phyloP scores from a whole-genome alignment of 2,329 filamentous ascomycete genomes.

The Alternaria hordeiaustralica region DNA sequence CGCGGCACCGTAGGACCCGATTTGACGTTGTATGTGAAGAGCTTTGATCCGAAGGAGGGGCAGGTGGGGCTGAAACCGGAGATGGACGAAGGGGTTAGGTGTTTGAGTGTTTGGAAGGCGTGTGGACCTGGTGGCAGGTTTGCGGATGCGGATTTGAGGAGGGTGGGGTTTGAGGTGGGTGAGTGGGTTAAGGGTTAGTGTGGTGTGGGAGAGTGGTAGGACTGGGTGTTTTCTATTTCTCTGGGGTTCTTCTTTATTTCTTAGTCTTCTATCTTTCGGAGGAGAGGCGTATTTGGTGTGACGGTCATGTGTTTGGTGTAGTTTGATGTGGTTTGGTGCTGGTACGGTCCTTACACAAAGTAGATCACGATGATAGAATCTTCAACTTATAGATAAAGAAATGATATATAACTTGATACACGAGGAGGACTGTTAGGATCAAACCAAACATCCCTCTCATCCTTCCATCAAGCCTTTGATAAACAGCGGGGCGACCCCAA shows the following conservation, averaged over 20 bases:
- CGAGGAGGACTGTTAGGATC: neutral
- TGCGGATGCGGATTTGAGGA: constrained; percentile 64
- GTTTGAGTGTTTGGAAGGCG: constrained; percentile 46
- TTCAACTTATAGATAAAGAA: neutral
- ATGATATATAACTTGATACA: neutral
- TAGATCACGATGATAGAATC: neutral
- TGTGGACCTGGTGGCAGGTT: constrained; percentile 39
- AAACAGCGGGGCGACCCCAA: neutral
- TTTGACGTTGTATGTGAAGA: constrained; percentile 71
- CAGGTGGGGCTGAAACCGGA: constrained; percentile 49
- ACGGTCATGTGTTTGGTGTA: constrained; percentile 7
- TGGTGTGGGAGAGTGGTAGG: neutral
- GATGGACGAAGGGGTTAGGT: constrained; percentile 49
- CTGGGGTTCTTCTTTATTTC: neutral
- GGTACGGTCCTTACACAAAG: neutral
- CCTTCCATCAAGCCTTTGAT: constrained; percentile 17
- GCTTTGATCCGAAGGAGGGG: constrained; percentile 36
- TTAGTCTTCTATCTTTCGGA: neutral
- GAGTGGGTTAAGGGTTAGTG: constrained; percentile 69
- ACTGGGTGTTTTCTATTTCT: neutral
- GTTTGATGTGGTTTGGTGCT: neutral
- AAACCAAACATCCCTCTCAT: neutral
- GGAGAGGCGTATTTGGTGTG: neutral
- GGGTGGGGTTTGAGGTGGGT: constrained; percentile 84
- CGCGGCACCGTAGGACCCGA: constrained; percentile 84